Conservation (phyloP, 2,329 filamentous ascomycete genomes). For the Hypoxylon sp. region DNA sequence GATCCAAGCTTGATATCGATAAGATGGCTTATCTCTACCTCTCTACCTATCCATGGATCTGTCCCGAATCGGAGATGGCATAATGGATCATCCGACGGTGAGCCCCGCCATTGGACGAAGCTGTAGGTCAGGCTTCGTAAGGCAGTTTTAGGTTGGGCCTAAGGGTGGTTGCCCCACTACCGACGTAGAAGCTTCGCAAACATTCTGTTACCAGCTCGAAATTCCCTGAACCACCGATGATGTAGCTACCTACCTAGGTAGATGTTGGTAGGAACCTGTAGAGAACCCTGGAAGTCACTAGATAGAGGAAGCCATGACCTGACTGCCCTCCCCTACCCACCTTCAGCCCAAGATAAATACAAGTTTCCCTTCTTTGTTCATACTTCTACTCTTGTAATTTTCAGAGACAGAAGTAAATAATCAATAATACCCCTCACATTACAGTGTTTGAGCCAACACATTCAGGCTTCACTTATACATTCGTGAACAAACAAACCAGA, state of each 20-base stretch:
- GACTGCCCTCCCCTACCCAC: conserved; percentile 32
- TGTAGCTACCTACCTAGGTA: too few species aligned
- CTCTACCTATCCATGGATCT: too few species aligned
- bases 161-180: conserved; percentile 26
- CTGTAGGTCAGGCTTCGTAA: conserved; percentile 17
- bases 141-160: conserved; percentile 15
- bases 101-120: conserved; percentile 30
- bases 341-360: conserved; percentile 36
- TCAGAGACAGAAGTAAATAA: conserved; percentile 27
- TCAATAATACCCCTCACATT: conserved; percentile 8
- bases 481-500: conserved; percentile 1
- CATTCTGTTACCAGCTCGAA: conserved; percentile 40
- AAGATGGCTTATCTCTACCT: not conserved
- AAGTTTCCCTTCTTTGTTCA: conserved; percentile 27
- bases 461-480: conserved; percentile 20
- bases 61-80: not conserved
- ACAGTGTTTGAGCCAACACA: conserved; percentile 13
- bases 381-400: conserved; percentile 20
- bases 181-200: conserved; percentile 33
- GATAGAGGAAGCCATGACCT: conserved; percentile 3
- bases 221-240: conserved; percentile 45
- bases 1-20: not conserved
- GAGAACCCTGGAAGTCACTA: conserved; percentile 28
- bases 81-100: conserved; percentile 10
- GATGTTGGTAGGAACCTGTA: conserved; percentile 18